Evolutionary conservation across 2,329 filamentous ascomycete species (phyloP).

Genomic region (Aspergillus sojae): DNA sequence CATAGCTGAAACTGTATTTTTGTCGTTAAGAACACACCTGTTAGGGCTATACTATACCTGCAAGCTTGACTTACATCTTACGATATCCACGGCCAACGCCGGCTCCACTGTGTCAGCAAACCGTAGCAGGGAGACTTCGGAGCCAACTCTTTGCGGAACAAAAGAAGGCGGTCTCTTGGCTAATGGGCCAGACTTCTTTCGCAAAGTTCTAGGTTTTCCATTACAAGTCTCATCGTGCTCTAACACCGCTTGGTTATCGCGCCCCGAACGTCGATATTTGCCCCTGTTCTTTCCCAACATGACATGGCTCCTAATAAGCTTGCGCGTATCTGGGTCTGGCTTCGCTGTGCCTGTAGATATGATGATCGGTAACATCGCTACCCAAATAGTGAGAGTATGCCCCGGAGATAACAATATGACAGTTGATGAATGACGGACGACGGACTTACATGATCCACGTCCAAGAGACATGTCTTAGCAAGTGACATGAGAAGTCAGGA

Average conservation of each 20-base stretch:
- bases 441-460: neutral
- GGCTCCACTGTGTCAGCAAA: neutral
- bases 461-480: neutral
- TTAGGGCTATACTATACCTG: neutral
- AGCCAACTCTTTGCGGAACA: neutral
- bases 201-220: neutral
- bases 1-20: constrained; percentile 1
- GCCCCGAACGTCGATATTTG: constrained; percentile 17
- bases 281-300: constrained; percentile 49
- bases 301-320: constrained; percentile 46
- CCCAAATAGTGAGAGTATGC: neutral
- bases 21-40: neutral
- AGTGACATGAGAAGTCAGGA: neutral
- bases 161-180: neutral
- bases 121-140: neutral
- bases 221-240: neutral
- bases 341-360: constrained; percentile 18
- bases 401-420: too few species aligned
- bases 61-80: neutral
- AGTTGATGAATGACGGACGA: neutral
- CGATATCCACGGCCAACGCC: neutral
- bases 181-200: constrained; percentile 17
- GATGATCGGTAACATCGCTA: constrained; percentile 1
- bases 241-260: neutral
- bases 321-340: constrained; percentile 34